phyloP scores from a whole-genome alignment of 139 green algal species.

The Chlorella vulgaris region DNA sequence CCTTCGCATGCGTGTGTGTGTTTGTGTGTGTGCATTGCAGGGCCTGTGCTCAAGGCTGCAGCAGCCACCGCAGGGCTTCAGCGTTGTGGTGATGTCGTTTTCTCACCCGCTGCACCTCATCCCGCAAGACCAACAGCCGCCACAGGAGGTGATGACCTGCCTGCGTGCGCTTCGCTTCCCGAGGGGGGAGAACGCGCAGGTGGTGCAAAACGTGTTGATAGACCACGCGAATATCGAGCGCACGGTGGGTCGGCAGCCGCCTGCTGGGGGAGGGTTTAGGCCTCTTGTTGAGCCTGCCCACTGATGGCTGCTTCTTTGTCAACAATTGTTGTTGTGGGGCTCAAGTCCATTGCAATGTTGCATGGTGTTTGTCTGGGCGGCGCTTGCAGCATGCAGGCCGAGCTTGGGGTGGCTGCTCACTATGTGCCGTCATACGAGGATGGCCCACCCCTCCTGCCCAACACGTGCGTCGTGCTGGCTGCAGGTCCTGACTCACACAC shows the following conservation, averaged over 20 bases:
- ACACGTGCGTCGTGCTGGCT: background rate
- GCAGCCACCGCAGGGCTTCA: background rate
- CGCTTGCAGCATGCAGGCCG: too few species aligned
- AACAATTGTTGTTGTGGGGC: too few species aligned
- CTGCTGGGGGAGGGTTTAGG: too few species aligned
- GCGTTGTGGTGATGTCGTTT: constrained; percentile 31
- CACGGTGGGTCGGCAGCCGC: background rate
- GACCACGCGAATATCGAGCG: constrained; percentile 44
- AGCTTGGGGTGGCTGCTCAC: background rate
- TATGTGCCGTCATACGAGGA: too few species aligned
- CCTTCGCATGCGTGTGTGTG: background rate
- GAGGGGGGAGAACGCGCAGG: constrained; percentile 5
- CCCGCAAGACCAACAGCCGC: background rate
- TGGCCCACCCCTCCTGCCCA: too few species aligned
- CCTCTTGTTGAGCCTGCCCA: too few species aligned
- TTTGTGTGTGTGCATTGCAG: too few species aligned
- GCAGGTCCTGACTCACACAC: constrained; percentile 15
- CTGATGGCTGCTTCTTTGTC: too few species aligned
- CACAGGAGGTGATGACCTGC: background rate
- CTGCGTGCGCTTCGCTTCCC: constrained; percentile 19
- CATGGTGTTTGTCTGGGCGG: too few species aligned
- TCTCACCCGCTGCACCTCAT: constrained; percentile 44
- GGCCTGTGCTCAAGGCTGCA: background rate
- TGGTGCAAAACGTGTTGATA: constrained; percentile 40
- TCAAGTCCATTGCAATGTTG: too few species aligned